Conservation (phyloP, 2,329 filamentous ascomycete genomes). For the Venturia asperata region DNA sequence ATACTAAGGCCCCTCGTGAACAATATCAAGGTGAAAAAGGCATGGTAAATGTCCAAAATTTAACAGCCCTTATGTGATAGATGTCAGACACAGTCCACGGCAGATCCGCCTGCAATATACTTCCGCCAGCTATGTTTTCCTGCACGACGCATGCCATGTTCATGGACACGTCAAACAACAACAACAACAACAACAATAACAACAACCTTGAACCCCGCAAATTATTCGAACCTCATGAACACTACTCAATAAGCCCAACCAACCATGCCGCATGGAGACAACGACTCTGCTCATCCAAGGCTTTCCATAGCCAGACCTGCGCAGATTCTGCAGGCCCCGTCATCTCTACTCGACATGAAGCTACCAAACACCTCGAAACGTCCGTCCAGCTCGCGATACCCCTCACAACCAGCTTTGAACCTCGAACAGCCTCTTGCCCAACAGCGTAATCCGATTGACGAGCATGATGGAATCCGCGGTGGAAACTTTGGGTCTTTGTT, state of each 20-base stretch:
- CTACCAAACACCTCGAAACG: background rate
- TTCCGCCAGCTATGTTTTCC: background rate
- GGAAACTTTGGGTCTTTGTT: conserved; percentile 57
- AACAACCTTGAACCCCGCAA: background rate
- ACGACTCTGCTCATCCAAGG: background rate
- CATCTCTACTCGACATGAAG: background rate
- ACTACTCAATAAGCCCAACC: background rate
- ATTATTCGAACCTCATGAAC: background rate
- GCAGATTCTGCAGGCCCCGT: too few relatives aligned
- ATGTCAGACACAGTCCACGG: background rate
- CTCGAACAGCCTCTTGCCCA: background rate
- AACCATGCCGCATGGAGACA: background rate
- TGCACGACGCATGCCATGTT: background rate
- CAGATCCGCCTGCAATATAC: background rate
- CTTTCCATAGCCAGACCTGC: background rate
- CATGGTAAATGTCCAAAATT: background rate
- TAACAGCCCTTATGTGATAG: too few relatives aligned
- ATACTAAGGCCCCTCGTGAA: conserved; percentile 8
- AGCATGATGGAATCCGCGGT: background rate
- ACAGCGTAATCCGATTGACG: background rate
- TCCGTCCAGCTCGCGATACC: background rate
- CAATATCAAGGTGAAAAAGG: background rate
- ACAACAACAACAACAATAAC: conserved; percentile 8
- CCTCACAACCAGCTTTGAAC: background rate
- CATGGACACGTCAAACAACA: background rate